Conservation (phyloP, 495 filamentous ascomycete genomes). For the Aspergillus olivimuriae region DNA sequence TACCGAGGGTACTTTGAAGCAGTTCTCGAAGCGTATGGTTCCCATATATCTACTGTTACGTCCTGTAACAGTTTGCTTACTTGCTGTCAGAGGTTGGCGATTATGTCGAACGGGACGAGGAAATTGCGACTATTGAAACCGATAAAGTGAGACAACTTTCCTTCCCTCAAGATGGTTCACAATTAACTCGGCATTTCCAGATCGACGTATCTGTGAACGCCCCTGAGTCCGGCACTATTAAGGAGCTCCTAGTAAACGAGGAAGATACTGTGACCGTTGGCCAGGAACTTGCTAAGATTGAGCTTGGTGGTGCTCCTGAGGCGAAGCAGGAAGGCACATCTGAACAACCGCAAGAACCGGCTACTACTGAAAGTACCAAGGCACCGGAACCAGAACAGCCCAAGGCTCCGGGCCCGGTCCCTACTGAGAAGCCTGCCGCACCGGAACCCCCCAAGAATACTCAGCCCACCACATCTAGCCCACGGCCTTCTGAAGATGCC, state of each 20-base stretch:
- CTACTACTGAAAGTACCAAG: conserved; percentile 23
- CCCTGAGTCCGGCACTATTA: conserved; percentile 83
- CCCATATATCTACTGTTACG: neutral
- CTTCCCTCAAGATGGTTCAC: neutral
- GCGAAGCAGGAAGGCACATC: conserved; percentile 45
- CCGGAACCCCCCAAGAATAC: conserved; percentile 39
- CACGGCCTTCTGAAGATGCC: conserved; percentile 15
- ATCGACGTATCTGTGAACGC: conserved; percentile 96
- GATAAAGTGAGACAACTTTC: conserved; percentile 81
- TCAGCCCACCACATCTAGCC: conserved; percentile 28
- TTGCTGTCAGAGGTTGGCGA: conserved; percentile 69
- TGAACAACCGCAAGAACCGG: conserved; percentile 31
- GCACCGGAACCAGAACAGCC: conserved; percentile 36
- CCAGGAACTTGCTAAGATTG: conserved; percentile 80
- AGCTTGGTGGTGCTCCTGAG: conserved; percentile 65
- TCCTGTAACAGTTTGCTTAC: conserved; percentile 16
- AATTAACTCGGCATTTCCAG: conserved; percentile 36
- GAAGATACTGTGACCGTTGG: conserved; percentile 95
- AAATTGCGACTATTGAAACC: conserved; percentile 99
- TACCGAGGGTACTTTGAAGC: conserved; percentile 93
- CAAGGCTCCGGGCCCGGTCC: conserved; percentile 28
- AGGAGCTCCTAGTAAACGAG: conserved; percentile 86
- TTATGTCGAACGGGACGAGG: conserved; percentile 91
- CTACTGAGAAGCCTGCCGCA: conserved; percentile 20
- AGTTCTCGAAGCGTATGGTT: conserved; percentile 75